A percentile compares a stretch with the other conserved stretches of the same genome.
These are phyloP conservation scores for Talaromyces wortmannii DNA, from an alignment of 495 filamentous ascomycete genomes.

Conservation along the genomic window DNA sequence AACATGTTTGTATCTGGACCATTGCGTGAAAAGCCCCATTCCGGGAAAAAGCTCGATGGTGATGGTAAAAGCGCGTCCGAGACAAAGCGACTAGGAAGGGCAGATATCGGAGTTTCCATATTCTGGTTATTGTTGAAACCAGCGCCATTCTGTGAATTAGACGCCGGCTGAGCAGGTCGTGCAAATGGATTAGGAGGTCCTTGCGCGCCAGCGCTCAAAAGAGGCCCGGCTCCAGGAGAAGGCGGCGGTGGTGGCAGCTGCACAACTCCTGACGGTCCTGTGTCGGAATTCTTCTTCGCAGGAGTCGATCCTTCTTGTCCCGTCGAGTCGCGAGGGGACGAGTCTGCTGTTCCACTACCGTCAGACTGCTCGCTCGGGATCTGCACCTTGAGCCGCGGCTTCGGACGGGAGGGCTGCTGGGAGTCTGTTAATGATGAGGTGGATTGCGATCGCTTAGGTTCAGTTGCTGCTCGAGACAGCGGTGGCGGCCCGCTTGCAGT, in stretches of 20 bases:
- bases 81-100: conserved; percentile 85
- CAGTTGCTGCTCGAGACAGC: conserved; percentile 42
- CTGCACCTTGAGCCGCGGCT: conserved; percentile 84
- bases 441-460: conserved; percentile 36
- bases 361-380: conserved; percentile 90
- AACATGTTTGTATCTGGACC: conserved; percentile 72
- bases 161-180: conserved; percentile 59
- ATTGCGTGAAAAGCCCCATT: conserved; percentile 69
- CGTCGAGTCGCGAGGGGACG: conserved; percentile 68
- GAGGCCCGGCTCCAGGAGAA: conserved; percentile 49
- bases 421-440: conserved; percentile 51
- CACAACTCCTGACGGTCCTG: conserved; percentile 61
- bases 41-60: conserved; percentile 84
- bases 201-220: conserved; percentile 84
- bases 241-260: conserved; percentile 85
- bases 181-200: conserved; percentile 96
- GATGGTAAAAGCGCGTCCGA: conserved; percentile 77
- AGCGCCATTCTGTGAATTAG: conserved; percentile 19
- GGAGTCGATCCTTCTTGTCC: conserved; percentile 46
- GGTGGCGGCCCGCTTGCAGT: conserved; percentile 36
- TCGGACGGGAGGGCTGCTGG: conserved; percentile 61
- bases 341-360: conserved; percentile 67
- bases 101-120: conserved; percentile 96
- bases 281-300: conserved; percentile 45
- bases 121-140: conserved; percentile 55